A percentile compares a stretch with the other conserved stretches of the same genome.
Evolutionary conservation across 2,329 filamentous ascomycete genomes (phyloP).

Genomic region (Coniochaeta sp.): DNA sequence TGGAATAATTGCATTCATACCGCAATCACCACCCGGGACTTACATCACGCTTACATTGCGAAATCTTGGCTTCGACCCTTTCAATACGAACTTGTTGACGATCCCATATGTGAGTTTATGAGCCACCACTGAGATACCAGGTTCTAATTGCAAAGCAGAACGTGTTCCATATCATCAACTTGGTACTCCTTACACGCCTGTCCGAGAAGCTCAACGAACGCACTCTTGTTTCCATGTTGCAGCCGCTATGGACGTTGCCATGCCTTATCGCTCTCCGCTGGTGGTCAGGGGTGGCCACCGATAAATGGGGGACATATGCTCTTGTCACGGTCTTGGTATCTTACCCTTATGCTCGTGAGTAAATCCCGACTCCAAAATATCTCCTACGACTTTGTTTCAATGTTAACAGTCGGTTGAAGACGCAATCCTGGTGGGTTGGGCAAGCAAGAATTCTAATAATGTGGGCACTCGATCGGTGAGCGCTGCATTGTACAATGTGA

Average conservation of each 20-base stretch:
- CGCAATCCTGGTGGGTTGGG: background rate
- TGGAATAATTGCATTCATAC: constrained; percentile 41
- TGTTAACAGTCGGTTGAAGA: background rate
- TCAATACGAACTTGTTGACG: constrained; percentile 48
- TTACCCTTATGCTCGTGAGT: constrained; percentile 42
- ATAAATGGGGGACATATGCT: constrained; percentile 28
- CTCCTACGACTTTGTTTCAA: background rate
- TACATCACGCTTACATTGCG: constrained; percentile 48
- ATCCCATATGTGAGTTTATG: constrained; percentile 37
- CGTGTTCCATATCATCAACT: constrained; percentile 40
- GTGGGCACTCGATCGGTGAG: constrained; percentile 51
- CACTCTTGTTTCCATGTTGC: constrained; percentile 35
- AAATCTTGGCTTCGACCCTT: constrained; percentile 42
- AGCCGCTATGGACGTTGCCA: constrained; percentile 47
- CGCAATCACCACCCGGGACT: constrained; percentile 33
- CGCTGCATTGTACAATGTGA: constrained; percentile 47
- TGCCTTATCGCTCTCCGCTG: constrained; percentile 41
- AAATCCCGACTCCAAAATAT: background rate
- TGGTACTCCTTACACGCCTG: constrained; percentile 42
- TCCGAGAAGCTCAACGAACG: constrained; percentile 43
- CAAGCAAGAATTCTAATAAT: constrained; percentile 38
- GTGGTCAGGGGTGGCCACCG: constrained; percentile 32
- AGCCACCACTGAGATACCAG: background rate
- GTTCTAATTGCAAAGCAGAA: constrained; percentile 18
- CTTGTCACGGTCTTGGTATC: constrained; percentile 40